Conservation (phyloP, 805 yeast species). For the Metschnikowia cerradonensis region DNA sequence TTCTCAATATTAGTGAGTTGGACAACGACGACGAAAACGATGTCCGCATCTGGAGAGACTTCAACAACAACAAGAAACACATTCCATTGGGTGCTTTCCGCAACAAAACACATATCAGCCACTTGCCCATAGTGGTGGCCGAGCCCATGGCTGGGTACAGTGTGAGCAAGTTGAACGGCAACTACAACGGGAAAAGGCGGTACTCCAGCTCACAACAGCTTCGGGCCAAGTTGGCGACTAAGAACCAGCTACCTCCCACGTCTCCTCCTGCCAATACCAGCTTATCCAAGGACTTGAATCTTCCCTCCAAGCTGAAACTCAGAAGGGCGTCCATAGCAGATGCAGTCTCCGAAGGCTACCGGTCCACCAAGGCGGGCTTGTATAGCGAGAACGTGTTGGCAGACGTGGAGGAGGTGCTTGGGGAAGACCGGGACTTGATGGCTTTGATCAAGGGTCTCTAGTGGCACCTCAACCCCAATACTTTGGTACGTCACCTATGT, state of each 20-base stretch:
- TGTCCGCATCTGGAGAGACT: conserved; percentile 43
- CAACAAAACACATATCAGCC: conserved; percentile 45
- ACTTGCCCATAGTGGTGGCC: conserved; percentile 23
- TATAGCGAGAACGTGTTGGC: conserved; percentile 72
- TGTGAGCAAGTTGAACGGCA: conserved; percentile 25
- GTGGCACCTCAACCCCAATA: neutral
- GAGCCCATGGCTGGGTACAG: conserved; percentile 27
- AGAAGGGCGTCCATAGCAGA: conserved; percentile 69
- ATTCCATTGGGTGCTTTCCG: conserved; percentile 88
- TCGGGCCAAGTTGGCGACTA: conserved; percentile 13
- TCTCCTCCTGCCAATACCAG: conserved; percentile 5
- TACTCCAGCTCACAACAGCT: conserved; percentile 11
- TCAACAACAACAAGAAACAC: conserved; percentile 43
- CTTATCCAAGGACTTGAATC: conserved; percentile 12
- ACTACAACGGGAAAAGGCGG: conserved; percentile 18
- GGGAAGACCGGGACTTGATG: conserved; percentile 48
- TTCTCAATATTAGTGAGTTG: conserved; percentile 81
- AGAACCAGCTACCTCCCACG: conserved; percentile 7
- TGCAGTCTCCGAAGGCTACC: conserved; percentile 70
- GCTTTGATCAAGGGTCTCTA: conserved; percentile 33
- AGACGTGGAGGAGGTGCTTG: conserved; percentile 67
- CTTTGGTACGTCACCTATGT: too few species aligned
- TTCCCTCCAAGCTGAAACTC: conserved; percentile 35
- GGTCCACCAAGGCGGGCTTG: conserved; percentile 72
- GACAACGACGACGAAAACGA: conserved; percentile 68